Evolutionary conservation across 371 early-diverging fungal genomes (phyloP), one percentile per base, ranked within the genome.

Genomic region (Mortierella sp.): DNA sequence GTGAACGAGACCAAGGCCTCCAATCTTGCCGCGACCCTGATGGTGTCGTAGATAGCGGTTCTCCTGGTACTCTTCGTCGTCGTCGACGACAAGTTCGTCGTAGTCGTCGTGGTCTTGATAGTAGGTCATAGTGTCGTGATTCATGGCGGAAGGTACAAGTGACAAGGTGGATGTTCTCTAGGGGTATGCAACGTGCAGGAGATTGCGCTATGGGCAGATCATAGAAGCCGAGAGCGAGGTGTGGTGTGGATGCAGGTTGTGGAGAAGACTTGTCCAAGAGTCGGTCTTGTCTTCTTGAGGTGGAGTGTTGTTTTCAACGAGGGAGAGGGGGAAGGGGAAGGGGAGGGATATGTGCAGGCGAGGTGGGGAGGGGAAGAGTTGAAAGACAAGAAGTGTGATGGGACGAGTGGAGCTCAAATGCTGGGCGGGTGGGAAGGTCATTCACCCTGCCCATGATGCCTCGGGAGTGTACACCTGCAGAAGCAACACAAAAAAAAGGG

Each of bases 41-140:
- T 73, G 67, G 40, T 67, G 66, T 21, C 51, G 56, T 8, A 73
- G 52, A 37, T 67, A 73, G 37, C 54, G 41, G 43, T 73, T 59
- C 37, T 73, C 74, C 13, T 63, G 62, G 29, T 67, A 63, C 37
- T 73, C 67, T 48, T 73, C 74, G 24, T 73, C 67, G 21, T 73
- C 67, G 28, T 67, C 67, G 31, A 73, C 40, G 13, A 49, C 55
- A 16, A 63, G 51, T 1, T 59, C 59, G 8, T 72, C 67, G 49
- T 67, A 54, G 19, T 69, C 54, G 1, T 56, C 53, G 39, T 67
- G 67, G 27, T 54, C 59, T 44, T 67, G 62, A 43, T 73, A 73
- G 43, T 62, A 73, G 46, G 51, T 28, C 9, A 45, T 45, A 24
- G 53, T 46, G 41, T 28, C 51, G 62, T 52, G 63, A 29, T 48